phyloP scores from a whole-genome alignment of 345 rosid species.

The Dipteronia sinensis region DNA sequence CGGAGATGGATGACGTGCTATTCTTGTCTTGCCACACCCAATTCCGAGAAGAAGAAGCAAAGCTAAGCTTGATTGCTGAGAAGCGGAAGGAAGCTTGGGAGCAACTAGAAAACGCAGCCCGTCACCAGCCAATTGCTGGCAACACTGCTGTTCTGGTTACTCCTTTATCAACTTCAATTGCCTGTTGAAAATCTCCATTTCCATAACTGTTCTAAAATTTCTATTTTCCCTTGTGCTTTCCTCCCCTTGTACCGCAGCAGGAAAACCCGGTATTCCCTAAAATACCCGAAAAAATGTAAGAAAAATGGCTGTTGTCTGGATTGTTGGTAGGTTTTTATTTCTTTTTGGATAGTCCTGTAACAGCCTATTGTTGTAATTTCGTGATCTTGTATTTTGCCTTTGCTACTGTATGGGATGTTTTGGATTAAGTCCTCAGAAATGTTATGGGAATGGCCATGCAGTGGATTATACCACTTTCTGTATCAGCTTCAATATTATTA shows the following conservation, averaged over 20 bases:
- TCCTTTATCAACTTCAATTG: conserved; percentile 50
- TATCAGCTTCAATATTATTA: not conserved
- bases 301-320: conserved; percentile 20
- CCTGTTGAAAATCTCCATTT: conserved; percentile 33
- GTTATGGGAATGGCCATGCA: conserved; percentile 29
- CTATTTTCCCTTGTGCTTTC: not conserved
- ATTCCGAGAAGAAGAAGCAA: conserved; percentile 61
- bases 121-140: conserved; percentile 61
- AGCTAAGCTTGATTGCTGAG: conserved; percentile 43
- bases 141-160: conserved; percentile 70
- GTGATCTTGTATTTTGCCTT: conserved; percentile 20
- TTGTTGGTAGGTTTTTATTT: conserved; percentile 23
- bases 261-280: no score
- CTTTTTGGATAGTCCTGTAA: conserved; percentile 31
- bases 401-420: conserved; percentile 30
- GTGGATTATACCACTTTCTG: conserved; percentile 27
- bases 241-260: no score
- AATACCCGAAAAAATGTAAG: not conserved
- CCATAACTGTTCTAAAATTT: not conserved
- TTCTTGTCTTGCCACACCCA: conserved; percentile 64
- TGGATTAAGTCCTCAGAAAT: conserved; percentile 23
- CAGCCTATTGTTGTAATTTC: conserved; percentile 34
- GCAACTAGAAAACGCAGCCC: conserved; percentile 64
- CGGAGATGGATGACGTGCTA: conserved; percentile 73
- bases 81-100: conserved; percentile 69